Evolutionary conservation across 2,329 filamentous ascomycete genomes (phyloP).

Genomic region (Arthrobotrys conoides): DNA sequence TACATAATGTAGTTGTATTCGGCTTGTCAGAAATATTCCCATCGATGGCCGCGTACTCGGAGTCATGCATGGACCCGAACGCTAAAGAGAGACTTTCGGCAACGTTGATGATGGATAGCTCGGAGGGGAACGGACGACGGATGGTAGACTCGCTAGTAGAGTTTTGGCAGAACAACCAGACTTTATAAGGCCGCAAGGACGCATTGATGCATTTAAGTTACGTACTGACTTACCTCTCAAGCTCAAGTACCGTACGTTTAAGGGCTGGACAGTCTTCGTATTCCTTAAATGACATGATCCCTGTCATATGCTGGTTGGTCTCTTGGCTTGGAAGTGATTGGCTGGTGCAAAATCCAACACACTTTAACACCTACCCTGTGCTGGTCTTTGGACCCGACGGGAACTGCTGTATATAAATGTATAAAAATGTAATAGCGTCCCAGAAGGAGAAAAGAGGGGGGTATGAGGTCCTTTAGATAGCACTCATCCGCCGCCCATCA

Average conservation of each 20-base stretch:
- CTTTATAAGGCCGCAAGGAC: neutral
- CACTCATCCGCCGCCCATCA: neutral
- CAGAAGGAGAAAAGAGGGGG: neutral
- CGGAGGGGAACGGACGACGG: conserved; percentile 2
- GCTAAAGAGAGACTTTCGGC: conserved; percentile 22
- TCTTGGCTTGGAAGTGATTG: conserved; percentile 59
- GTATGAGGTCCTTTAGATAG: neutral
- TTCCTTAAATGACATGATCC: conserved; percentile 22
- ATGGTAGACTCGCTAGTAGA: conserved; percentile 43
- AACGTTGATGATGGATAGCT: conserved; percentile 24
- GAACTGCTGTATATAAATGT: conserved; percentile 7
- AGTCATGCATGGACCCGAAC: conserved; percentile 34
- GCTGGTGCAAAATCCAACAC: conserved; percentile 60
- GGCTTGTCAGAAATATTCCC: conserved; percentile 28
- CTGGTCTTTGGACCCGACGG: conserved; percentile 13
- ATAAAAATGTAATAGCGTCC: conserved; percentile 19
- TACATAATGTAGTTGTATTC: conserved; percentile 25
- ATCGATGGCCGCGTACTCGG: conserved; percentile 47
- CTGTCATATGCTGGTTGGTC: conserved; percentile 40
- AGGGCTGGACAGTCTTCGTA: neutral
- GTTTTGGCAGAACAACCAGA: conserved; percentile 43
- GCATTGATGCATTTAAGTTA: too few relatives aligned
- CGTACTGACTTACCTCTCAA: too few relatives aligned
- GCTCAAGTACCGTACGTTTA: too few relatives aligned
- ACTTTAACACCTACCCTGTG: conserved; percentile 19